Evolutionary conservation across 345 rosid genomes (phyloP), one percentile per base, ranked within the genome.

Genomic region (Hibiscus mutabilis): DNA sequence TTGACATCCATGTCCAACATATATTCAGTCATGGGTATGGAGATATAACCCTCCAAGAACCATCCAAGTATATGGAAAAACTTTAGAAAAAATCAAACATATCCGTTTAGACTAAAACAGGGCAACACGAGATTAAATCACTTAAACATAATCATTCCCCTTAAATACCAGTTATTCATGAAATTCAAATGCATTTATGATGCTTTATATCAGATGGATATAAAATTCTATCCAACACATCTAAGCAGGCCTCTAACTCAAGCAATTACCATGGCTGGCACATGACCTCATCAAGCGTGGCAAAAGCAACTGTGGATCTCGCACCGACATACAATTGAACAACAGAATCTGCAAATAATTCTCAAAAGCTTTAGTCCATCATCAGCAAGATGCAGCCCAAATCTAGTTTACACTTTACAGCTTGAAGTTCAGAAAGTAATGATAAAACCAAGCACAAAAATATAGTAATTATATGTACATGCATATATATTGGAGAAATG

Each of bases 281-380:
- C 93, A 76, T 6, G 80, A 80, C 37, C 66, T 83, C 76, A 79
- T 86, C 81, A 92, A 75, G 65, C 69, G 74, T 7, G 97, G 94
- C 70, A 92, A 86, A 68, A 90, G 96, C 76, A 88, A 79, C 81
- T 84, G 82, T 62, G 97, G 97, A 61, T 92, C 97, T 76, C 97
- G 91, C 70, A 92, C 94, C 2, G 91, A 71, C 98, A 95, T 92
- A 80, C 99, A 95, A 73, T 90, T 92, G 88, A 95, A 92, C 75
- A 95, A 72, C 78, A 95, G 80, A 81, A 95, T 90, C 99, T 92
- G 90, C 87, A 82, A 60, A 31, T 18, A 52, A 33, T 68, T 61
- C 42, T 73, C 73, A 73, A 60, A 25, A 66, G 14, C 58, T 51
- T 76, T 24, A 73, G 58, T 62, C 49, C 49, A 75, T 24, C 37